A percentile compares a stretch with the other conserved stretches of the same genome.
Evolutionary conservation across 768 basidiomycete species (phyloP).

Genomic region (Panus rudis): DNA sequence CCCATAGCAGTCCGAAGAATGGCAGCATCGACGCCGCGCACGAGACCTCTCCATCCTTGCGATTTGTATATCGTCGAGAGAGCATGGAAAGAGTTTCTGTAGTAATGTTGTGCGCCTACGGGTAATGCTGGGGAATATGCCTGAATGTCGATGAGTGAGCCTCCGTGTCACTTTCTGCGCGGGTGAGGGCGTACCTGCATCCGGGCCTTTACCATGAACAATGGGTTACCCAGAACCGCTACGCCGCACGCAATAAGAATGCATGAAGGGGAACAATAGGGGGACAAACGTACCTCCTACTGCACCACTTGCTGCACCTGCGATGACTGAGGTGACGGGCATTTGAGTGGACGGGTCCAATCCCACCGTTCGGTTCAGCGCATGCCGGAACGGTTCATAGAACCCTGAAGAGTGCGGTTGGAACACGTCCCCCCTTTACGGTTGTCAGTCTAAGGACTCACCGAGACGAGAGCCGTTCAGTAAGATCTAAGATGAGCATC

Average conservation of each 20-base stretch:
- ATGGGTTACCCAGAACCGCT: constrained; percentile 80
- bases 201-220: constrained; percentile 94
- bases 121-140: constrained; percentile 94
- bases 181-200: constrained; percentile 63
- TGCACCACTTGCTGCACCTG: constrained; percentile 86
- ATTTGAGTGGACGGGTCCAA: constrained; percentile 56
- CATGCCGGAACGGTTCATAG: constrained; percentile 84
- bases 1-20: constrained; percentile 94
- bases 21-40: constrained; percentile 90
- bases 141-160: constrained; percentile 26
- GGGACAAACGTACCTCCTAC: constrained; percentile 62
- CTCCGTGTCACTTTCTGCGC: not conserved
- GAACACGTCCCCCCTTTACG: not conserved
- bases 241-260: not conserved
- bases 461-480: constrained; percentile 89
- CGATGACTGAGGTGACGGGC: constrained; percentile 69
- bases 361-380: constrained; percentile 65
- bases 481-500: constrained; percentile 57
- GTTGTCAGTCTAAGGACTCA: constrained; percentile 22
- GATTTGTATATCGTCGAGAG: constrained; percentile 69
- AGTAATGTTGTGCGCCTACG: constrained; percentile 90
- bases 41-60: constrained; percentile 73
- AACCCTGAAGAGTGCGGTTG: constrained; percentile 53
- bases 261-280: too few species aligned
- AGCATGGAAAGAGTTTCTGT: constrained; percentile 57